Conservation (phyloP, 768 basidiomycete genomes). For the Collybiopsis confluens region DNA sequence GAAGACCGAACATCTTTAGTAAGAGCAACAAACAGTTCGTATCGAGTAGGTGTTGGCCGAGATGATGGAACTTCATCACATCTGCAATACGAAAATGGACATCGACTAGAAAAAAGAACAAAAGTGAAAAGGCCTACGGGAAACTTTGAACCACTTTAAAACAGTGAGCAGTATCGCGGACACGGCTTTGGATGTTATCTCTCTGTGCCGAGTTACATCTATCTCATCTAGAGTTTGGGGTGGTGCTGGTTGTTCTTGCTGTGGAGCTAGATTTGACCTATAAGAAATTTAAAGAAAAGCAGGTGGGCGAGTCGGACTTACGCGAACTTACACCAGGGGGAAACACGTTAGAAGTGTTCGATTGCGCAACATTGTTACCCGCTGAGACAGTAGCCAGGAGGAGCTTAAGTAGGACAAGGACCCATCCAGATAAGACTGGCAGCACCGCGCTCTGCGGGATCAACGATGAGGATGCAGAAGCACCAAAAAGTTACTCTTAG, state of each 20-base stretch:
- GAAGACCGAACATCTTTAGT: conserved; percentile 96
- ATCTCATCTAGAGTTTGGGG: conserved; percentile 86
- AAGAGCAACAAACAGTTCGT: conserved; percentile 92
- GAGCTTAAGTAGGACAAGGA: conserved; percentile 88
- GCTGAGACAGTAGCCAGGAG: conserved; percentile 91
- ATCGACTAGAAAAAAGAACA: background rate
- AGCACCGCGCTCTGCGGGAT: conserved; percentile 70
- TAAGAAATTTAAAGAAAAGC: conserved; percentile 5
- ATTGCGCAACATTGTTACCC: conserved; percentile 58
- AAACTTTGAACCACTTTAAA: conserved; percentile 98
- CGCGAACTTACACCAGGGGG: conserved; percentile 68
- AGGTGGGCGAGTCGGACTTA: conserved; percentile 24
- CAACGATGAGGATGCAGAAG: too few relatives aligned
- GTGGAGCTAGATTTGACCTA: conserved; percentile 28
- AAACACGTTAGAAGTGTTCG: conserved; percentile 66
- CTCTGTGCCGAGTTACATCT: conserved; percentile 91
- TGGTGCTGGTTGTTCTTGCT: conserved; percentile 56
- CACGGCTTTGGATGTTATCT: conserved; percentile 95
- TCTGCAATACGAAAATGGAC: conserved; percentile 44
- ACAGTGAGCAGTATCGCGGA: conserved; percentile 89
- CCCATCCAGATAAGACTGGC: conserved; percentile 84
- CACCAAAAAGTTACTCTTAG: too few relatives aligned
- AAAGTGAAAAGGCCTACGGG: conserved; percentile 62
- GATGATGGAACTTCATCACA: conserved; percentile 97
- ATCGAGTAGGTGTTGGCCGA: conserved; percentile 92